Evolutionary conservation across 225 moss, liverwort and hornwort genomes (phyloP).

Genomic region (Pleurozium schreberi): DNA sequence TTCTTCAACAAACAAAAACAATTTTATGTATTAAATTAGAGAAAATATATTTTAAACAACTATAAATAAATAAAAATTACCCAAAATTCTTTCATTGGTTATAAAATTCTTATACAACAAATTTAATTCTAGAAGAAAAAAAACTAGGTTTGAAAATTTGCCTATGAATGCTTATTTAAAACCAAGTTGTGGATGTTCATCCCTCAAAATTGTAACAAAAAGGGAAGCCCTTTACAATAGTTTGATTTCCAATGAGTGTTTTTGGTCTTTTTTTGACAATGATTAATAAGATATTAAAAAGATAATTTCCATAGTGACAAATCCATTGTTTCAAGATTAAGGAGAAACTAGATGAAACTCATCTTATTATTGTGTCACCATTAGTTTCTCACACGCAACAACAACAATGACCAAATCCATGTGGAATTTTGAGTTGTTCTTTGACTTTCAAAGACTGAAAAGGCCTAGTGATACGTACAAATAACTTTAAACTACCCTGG

Average conservation of each 20-base stretch:
- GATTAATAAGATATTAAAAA: not conserved
- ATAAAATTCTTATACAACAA: not conserved
- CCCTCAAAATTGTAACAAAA: accelerated
- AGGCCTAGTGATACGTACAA: not conserved
- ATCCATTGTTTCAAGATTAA: accelerated
- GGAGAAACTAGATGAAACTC: not conserved
- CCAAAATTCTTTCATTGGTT: not conserved
- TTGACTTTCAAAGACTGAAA: not conserved
- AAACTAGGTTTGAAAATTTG: accelerated
- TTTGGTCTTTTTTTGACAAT: not conserved
- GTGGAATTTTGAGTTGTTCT: not conserved
- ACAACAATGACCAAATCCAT: not conserved
- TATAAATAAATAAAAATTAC: not conserved
- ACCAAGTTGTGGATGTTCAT: accelerated
- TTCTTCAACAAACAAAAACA: accelerated
- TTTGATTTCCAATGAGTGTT: not conserved
- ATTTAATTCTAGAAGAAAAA: accelerated
- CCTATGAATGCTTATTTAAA: no score
- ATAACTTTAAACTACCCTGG: not conserved
- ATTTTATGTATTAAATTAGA: not conserved
- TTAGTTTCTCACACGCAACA: not conserved
- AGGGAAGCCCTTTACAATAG: no score
- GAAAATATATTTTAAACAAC: not conserved
- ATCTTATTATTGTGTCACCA: not conserved
- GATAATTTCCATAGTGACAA: accelerated